Base-by-base conservation (phyloP, 768 basidiomycete species). In the Cyathus striatus region DNA sequence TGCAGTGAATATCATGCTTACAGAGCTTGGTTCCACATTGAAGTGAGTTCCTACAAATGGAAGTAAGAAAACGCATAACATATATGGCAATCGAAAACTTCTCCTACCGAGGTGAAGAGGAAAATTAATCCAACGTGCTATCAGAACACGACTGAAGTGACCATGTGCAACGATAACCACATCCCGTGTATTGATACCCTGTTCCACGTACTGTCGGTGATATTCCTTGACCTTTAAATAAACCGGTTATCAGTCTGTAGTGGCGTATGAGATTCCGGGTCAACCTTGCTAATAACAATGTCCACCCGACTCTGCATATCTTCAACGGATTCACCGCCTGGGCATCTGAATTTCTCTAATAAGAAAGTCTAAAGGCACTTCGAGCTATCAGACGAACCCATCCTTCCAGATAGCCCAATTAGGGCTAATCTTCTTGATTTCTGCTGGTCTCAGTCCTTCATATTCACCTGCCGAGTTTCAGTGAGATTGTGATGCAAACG, bases 161-260 rank as follows among this genome's bases (percentile, higher is more conserved):
- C 87, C 92, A 61, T 97, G 94, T 1, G 91, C 89, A 46, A 97
- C 80, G 54, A 98, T 85, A 45, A 94, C 74, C 7, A 92, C 83
- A 53, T 96, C 91, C 17, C 86, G 76, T 17, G 76, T 73, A 42
- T 82, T 73, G 14, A 72, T 64, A 1, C 79, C 79, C 38, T 84
- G 76, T 51, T 89, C 86, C 36, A 76, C 68, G 59, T 85, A 89
- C 51, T 75, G 60, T 43, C 73, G 72, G 53, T 91, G 88, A 55
- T 85, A 78, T 54, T 85, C 79, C 9, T 79, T 79, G 44, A 90
- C 79, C 83, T 89, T 42, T 3, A 49, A 22, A n/a, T n/a, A n/a
- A n/a, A n/a, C n/a, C 26, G 23, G 9, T 22, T 23, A 14, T 23
- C 13, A 20, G 20, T 14, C n/a, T 21, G 23, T 37, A 6, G 13